These are phyloP conservation scores for Trichoderma aggressivum DNA, from an alignment of 2,329 filamentous ascomycete genomes.

Conservation along the genomic window DNA sequence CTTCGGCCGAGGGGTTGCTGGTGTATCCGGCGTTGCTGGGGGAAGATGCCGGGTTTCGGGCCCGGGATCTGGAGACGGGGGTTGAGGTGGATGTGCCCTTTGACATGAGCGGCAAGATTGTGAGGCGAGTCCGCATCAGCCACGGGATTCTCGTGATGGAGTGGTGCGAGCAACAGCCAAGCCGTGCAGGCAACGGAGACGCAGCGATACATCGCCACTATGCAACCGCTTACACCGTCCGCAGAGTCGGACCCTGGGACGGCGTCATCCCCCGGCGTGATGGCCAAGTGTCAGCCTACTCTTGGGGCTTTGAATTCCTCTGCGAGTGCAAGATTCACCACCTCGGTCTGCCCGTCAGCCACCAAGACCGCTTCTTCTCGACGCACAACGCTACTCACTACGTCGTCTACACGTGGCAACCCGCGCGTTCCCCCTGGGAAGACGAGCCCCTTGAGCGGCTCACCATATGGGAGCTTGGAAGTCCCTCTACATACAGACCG, in stretches of 20 bases:
- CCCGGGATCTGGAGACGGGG: constrained; percentile 50
- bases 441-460: constrained; percentile 57
- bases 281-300: background rate
- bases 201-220: constrained; percentile 56
- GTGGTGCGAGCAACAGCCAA: constrained; percentile 55
- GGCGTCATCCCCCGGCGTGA: background rate
- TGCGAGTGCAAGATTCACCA: constrained; percentile 61
- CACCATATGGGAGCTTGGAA: constrained; percentile 57
- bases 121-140: constrained; percentile 54
- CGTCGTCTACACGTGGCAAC: constrained; percentile 60
- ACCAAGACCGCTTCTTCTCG: constrained; percentile 60
- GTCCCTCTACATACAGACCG: constrained; percentile 45
- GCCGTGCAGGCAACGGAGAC: constrained; percentile 49
- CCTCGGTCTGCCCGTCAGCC: constrained; percentile 51
- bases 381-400: constrained; percentile 58
- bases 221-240: constrained; percentile 56
- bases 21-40: constrained; percentile 44
- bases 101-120: constrained; percentile 44
- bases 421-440: constrained; percentile 53
- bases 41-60: constrained; percentile 34
- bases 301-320: constrained; percentile 47
- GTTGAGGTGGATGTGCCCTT: constrained; percentile 49
- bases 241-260: background rate
- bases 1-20: constrained; percentile 50
- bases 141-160: constrained; percentile 58